phyloP scores from a whole-genome alignment of 2,329 filamentous ascomycete genomes.

The Aspergillus pseudonomiae region DNA sequence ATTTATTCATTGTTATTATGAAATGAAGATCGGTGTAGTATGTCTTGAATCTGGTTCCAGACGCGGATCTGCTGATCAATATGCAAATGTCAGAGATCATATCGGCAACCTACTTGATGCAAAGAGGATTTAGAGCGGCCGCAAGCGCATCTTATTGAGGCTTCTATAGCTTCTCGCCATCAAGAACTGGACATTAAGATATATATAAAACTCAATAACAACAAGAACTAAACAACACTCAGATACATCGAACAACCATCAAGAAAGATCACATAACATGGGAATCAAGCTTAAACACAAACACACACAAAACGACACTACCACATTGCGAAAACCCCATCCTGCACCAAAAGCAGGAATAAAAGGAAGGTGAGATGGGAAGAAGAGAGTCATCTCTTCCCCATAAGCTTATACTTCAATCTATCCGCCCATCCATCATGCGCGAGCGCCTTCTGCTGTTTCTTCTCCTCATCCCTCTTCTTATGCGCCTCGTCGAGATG shows the following conservation, averaged over 20 bases:
- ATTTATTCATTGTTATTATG: not conserved
- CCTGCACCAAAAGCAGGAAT: not conserved
- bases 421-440: conserved; percentile 52
- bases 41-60: not conserved
- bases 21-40: not conserved
- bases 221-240: not conserved
- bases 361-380: conserved; percentile 1
- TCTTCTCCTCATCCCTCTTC: conserved; percentile 39
- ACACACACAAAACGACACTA: conserved; percentile 1
- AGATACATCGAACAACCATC: not conserved
- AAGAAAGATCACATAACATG: conserved; percentile 3
- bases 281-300: conserved; percentile 25
- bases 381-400: conserved; percentile 19
- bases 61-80: not conserved
- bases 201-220: not conserved
- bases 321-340: not conserved
- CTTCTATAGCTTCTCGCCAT: not conserved
- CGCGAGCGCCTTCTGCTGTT: conserved; percentile 31
- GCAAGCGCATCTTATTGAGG: not conserved
- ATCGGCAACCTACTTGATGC: not conserved
- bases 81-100: not conserved
- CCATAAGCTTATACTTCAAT: conserved; percentile 49
- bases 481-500: conserved; percentile 42
- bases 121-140: not conserved
- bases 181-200: not conserved